Evolutionary conservation across 352 stramenopile species (phyloP), one percentile per base, ranked within the genome.

Genomic region (Phytophthora boehmeriae): DNA sequence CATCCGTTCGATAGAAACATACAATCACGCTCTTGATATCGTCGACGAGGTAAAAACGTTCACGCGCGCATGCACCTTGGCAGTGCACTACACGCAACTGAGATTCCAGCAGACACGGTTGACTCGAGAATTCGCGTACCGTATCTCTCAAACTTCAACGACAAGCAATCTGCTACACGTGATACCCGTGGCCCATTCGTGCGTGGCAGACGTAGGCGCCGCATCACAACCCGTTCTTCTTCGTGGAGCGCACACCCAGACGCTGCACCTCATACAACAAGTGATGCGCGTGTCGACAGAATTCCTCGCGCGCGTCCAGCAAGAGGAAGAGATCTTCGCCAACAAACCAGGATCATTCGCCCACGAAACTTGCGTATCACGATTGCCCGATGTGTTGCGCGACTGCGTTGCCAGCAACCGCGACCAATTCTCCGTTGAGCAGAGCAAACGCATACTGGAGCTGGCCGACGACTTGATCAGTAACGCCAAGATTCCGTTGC

Each of bases 381-480:
- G 80, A 43, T 66, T 86, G 54, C 77, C 80, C 8, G 58, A 80
- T 44, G 63, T 89, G 23, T 50, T 89, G n/a, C 66, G 60, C 34
- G 77, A 89, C 57, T 80, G 80, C 8, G 73, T 72, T 4, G 42
- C 57, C n/a, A 75, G 68, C 49, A 88, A 89, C 46, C 44, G 60
- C 20, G 23, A 67, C 23, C 66, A 32, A 9, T 66, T 90, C 1
- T 63, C 64, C 4, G 4, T 19, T 1, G 59, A 73, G 38, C 58
- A 81, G 43, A 38, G 55, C 38, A 47, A 62, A 19, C 59, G 44
- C 0, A 59, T 88, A 1, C 25, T 74, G 27, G 43, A 66, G 25
- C 59, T 91, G 34, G 78, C 79, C 2, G 59, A 77, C 42, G 66
- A 72, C 8, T 59, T 91, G 20, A 62, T 65, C 13, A 54, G 45